Evolutionary conservation across 805 yeast species (phyloP).

Genomic region (Yamadazyma scolyti): DNA sequence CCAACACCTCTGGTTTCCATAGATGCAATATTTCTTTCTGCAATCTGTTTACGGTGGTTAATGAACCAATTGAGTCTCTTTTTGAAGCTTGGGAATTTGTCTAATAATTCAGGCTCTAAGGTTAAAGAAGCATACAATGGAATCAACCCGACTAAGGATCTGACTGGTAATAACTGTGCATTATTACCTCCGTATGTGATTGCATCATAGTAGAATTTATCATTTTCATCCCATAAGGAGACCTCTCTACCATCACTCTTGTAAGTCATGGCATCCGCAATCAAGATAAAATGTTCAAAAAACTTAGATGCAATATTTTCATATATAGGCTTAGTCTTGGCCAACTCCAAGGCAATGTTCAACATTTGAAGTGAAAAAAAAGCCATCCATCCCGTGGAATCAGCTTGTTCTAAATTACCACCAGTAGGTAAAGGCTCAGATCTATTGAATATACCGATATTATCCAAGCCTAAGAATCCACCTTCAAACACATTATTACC

Average conservation of each 20-base stretch:
- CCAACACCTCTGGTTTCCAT: slow-evolving; percentile 80
- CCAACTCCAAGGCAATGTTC: slow-evolving; percentile 86
- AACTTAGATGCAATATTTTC: slow-evolving; percentile 93
- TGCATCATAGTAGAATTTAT: slow-evolving; percentile 86
- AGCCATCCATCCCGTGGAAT: slow-evolving; percentile 98
- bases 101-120: slow-evolving; percentile 76
- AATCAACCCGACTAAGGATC: slow-evolving; percentile 87
- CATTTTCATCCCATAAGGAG: slow-evolving; percentile 86
- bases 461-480: slow-evolving; percentile 89
- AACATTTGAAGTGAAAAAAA: slow-evolving; percentile 87
- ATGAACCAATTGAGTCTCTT: slow-evolving; percentile 83
- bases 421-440: slow-evolving; percentile 93
- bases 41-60: slow-evolving; percentile 62
- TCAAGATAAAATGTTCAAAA: slow-evolving; percentile 86
- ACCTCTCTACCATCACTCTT: slow-evolving; percentile 44
- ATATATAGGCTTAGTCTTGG: slow-evolving; percentile 79
- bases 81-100: slow-evolving; percentile 76
- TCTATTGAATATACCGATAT: slow-evolving; percentile 88
- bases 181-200: slow-evolving; percentile 73
- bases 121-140: slow-evolving; percentile 89
- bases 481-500: slow-evolving; percentile 93
- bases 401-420: slow-evolving; percentile 87
- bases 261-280: slow-evolving; percentile 91
- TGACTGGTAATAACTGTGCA: slow-evolving; percentile 70
- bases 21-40: slow-evolving; percentile 81